phyloP scores from a whole-genome alignment of 768 basidiomycete genomes.

The Hericium erinaceus region DNA sequence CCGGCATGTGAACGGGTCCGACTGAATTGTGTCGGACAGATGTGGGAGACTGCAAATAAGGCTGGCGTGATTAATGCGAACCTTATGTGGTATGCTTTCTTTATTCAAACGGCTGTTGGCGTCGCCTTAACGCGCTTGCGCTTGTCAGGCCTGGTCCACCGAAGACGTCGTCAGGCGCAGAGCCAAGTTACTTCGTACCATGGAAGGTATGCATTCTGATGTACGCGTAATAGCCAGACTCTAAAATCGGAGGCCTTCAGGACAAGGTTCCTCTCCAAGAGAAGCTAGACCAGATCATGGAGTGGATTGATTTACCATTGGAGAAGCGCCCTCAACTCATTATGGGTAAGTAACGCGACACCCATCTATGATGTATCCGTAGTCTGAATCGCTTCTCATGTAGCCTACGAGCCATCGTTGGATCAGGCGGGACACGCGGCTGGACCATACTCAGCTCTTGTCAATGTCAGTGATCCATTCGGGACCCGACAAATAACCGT shows the following conservation, averaged over 20 bases:
- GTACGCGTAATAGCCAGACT: not conserved
- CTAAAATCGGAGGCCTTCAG: conserved; percentile 16
- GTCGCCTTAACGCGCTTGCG: not conserved
- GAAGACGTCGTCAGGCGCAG: conserved; percentile 49
- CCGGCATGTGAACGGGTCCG: not conserved
- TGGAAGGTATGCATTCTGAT: conserved; percentile 43
- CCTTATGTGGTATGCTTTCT: conserved; percentile 71
- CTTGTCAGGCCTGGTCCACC: conserved; percentile 72
- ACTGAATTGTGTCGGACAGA: conserved; percentile 31
- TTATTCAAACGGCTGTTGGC: not conserved
- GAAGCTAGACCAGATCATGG: conserved; percentile 70
- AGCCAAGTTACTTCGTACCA: conserved; percentile 70
- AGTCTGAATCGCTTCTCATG: not conserved
- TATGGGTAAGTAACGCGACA: conserved; percentile 35
- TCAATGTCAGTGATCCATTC: conserved; percentile 45
- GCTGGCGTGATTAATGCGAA: conserved; percentile 73
- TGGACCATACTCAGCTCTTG: conserved; percentile 58
- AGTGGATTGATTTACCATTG: conserved; percentile 76
- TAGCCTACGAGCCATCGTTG: conserved; percentile 77
- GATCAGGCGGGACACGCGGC: conserved; percentile 77
- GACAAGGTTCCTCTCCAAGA: conserved; percentile 53
- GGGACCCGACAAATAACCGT: not conserved
- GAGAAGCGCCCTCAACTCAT: conserved; percentile 70
- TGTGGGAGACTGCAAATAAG: conserved; percentile 84
- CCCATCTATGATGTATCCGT: conserved; percentile 6